Evolutionary conservation across 2,329 filamentous ascomycete genomes (phyloP).

Genomic region (Hypoxylon sp.): DNA sequence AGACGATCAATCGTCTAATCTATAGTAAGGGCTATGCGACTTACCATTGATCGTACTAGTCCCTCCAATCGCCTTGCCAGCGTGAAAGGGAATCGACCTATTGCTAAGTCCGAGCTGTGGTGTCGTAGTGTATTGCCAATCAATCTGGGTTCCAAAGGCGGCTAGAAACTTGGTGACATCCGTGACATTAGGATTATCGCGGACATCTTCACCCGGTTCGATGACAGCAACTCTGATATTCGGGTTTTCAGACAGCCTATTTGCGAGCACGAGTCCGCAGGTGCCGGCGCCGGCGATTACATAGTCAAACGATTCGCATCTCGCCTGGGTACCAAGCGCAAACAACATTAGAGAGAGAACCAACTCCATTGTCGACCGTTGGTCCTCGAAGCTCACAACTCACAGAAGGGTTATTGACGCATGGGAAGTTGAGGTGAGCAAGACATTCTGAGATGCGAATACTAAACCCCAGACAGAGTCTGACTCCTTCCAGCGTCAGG

Average conservation of each 20-base stretch:
- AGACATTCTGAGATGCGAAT: neutral
- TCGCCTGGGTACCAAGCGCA: slow-evolving; percentile 10
- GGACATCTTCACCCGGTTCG: slow-evolving; percentile 55
- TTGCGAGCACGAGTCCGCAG: slow-evolving; percentile 54
- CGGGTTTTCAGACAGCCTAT: slow-evolving; percentile 54
- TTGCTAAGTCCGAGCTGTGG: slow-evolving; percentile 51
- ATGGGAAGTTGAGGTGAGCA: slow-evolving; percentile 2
- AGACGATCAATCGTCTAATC: slow-evolving; percentile 26
- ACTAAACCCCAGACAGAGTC: slow-evolving; percentile 1
- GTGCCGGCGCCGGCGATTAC: slow-evolving; percentile 56
- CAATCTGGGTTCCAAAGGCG: slow-evolving; percentile 49
- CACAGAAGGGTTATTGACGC: neutral
- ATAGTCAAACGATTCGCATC: slow-evolving; percentile 52
- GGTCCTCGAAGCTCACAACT: neutral
- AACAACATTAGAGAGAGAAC: slow-evolving; percentile 17
- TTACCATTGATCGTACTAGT: slow-evolving; percentile 58
- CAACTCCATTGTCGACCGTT: slow-evolving; percentile 22
- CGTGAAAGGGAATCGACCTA: slow-evolving; percentile 52
- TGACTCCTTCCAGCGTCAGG: neutral
- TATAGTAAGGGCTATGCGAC: slow-evolving; percentile 9
- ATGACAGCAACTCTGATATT: slow-evolving; percentile 53
- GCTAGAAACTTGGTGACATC: slow-evolving; percentile 47
- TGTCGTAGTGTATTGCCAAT: slow-evolving; percentile 54
- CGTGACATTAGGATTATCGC: slow-evolving; percentile 52
- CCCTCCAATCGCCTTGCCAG: slow-evolving; percentile 57